Base-by-base conservation (phyloP, 1,284 basidiomycete species). In the Apiotrichum domesticum region DNA sequence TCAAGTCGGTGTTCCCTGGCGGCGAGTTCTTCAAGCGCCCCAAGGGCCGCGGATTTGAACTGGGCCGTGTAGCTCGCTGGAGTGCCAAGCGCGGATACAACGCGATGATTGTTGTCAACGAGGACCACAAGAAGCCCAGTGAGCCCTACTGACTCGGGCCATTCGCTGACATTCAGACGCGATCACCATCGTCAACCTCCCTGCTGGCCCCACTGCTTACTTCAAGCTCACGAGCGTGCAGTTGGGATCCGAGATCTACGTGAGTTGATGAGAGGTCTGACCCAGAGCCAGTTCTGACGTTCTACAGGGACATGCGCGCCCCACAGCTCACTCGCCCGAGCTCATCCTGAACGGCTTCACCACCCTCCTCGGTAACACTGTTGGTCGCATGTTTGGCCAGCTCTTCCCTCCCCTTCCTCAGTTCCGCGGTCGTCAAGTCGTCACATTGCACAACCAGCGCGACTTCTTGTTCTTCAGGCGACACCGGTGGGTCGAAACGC, bases 391-490 rank as follows among this genome's bases (percentile, higher is more conserved):
- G 79, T 92, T 98, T 75, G 95, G 97, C 67, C 90, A 90, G 1
- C 82, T 95, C 29, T 98, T 98, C 79, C 96, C 96, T 13, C 88
- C 90, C 13, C 81, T 97, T 63, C 94, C 95, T 0, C 89, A 96
- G 75, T 93, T 98, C 69, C 89, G 95, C 74, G 96, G 96, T 15
- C 82, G 96, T 44, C 96, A 99, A 77, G 94, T 98, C 13, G 93
- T 98, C 3, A 97, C 95, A 1, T 81, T 98, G 34, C 96, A 98
- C 75, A 98, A 98, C 70, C 94, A 98, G 74, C 84, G 96, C 55
- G 96, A 99, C 78, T 99, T 98, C 75, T 79, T 98, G 57, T 99
- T 99, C 79, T 97, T 98, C 81, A 81, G 96, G 58, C 81, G 96
- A 63, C 94, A 98, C 79, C 82, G 90, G 87, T 90, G 55, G 54